Evolutionary conservation across 768 basidiomycete genomes (phyloP), one percentile per base, ranked within the genome.

Genomic region (Calocera viscosa): DNA sequence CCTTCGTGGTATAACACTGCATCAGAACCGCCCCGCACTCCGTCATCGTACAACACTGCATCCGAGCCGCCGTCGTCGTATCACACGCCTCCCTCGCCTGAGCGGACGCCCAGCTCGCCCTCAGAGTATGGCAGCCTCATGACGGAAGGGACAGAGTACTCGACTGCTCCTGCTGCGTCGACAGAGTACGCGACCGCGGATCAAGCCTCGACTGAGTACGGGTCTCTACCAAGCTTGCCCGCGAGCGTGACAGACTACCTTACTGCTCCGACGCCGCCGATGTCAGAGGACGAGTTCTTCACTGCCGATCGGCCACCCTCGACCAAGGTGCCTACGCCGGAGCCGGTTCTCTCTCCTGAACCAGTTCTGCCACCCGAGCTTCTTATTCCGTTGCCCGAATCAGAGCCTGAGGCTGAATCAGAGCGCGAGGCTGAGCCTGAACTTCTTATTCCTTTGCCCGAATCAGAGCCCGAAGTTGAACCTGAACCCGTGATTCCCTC

Each of bases 121-220:
- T 60, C 53, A 7, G 53, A 28, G 16, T 12, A 60, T 10, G 53
- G 53, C 26, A 28, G 26, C 10, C 22, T 28, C 14, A 32, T 60
- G 14, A 60, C 53, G 11, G 26, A 16, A 12, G 53, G 30, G 0
- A 75, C 72, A 38, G 78, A 78, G 35, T 82, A 76, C 63, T 68
- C 80, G 3, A 80, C 81, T 1, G 79, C 79, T 0, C 82, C 81
- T 22, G 65, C 38, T 69, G 69, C 72, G 19, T 73, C 72, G 47
- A 74, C 65, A 32, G 71, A 82, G 1, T 87, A 84, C 69, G 76
- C 80, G 33, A 76, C 79, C 1, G 77, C 78, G 2, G 68, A 69
- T 32, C 71, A 77, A 70, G 73, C 79, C 5, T 72, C 77, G n/a
- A 79, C 80, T 0, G 78, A 81, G 63, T 88, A 82, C 68, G 74